A percentile compares a stretch with the other conserved stretches of the same genome.
phyloP scores from a whole-genome alignment of 805 yeast genomes.

The Yarrowia osloensis region DNA sequence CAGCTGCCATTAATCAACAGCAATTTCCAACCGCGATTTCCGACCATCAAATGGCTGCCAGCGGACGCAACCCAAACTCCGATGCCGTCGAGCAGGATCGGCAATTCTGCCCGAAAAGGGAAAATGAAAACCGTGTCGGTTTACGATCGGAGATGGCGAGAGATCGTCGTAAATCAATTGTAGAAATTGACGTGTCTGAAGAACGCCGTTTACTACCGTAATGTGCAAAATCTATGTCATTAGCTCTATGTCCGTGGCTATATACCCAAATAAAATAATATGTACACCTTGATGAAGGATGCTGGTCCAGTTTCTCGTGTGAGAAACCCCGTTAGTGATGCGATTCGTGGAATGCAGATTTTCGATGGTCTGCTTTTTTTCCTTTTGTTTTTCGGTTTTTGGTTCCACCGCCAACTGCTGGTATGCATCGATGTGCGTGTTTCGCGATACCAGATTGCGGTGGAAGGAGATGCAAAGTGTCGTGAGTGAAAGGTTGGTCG shows the following conservation, averaged over 20 bases:
- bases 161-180: too few relatives aligned
- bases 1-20: too few relatives aligned
- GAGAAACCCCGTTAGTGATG: neutral
- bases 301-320: neutral
- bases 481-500: too few relatives aligned
- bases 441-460: neutral
- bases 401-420: neutral
- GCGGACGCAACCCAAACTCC: neutral
- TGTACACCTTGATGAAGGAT: conserved; percentile 25
- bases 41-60: too few relatives aligned
- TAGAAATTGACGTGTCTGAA: too few relatives aligned
- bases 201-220: too few relatives aligned
- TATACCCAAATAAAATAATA: conserved; percentile 8
- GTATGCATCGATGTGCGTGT: neutral
- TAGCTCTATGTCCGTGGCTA: conserved; percentile 7
- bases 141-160: neutral
- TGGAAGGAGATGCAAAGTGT: too few relatives aligned
- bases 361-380: neutral
- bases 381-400: too few relatives aligned
- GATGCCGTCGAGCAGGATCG: conserved; percentile 3
- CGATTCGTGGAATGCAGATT: neutral
- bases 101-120: neutral
- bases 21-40: too few relatives aligned
- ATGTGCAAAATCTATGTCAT: neutral
- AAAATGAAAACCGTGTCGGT: neutral